phyloP scores from a whole-genome alignment of 345 rosid species.

The Eucalyptus sideroxylon region DNA sequence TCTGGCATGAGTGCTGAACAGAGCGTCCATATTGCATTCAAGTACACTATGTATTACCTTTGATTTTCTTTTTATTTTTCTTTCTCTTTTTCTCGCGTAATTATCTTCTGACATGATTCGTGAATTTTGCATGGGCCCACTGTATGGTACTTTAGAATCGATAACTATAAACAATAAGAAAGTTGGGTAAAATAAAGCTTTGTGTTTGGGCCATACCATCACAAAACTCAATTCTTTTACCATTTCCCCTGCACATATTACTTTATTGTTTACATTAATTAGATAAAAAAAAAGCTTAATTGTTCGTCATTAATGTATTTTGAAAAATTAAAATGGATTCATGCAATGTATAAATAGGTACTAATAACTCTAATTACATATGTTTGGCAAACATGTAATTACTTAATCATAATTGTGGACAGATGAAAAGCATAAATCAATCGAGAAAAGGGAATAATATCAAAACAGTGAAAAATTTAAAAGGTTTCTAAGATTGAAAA shows the following conservation, averaged over 20 bases:
- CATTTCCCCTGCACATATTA: background rate
- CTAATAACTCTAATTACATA: background rate
- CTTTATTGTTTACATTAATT: background rate
- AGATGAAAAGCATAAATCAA: rapidly evolving
- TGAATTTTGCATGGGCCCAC: background rate
- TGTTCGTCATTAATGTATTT: background rate
- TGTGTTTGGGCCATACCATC: background rate
- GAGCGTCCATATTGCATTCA: background rate
- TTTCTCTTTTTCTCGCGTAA: background rate
- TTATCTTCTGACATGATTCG: background rate
- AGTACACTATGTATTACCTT: background rate
- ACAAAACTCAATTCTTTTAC: background rate
- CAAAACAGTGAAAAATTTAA: background rate
- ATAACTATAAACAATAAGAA: background rate
- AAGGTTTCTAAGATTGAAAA: background rate
- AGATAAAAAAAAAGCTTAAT: background rate
- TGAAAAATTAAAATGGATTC: background rate
- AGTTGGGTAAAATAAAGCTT: background rate
- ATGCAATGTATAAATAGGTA: background rate
- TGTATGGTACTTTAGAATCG: background rate
- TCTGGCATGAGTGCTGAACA: background rate
- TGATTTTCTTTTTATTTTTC: background rate
- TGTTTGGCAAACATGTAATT: background rate
- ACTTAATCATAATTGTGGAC: background rate
- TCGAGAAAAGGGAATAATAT: background rate